Evolutionary conservation across 148 eudicot genomes (phyloP).

Genomic region (Suaeda aralocaspica): DNA sequence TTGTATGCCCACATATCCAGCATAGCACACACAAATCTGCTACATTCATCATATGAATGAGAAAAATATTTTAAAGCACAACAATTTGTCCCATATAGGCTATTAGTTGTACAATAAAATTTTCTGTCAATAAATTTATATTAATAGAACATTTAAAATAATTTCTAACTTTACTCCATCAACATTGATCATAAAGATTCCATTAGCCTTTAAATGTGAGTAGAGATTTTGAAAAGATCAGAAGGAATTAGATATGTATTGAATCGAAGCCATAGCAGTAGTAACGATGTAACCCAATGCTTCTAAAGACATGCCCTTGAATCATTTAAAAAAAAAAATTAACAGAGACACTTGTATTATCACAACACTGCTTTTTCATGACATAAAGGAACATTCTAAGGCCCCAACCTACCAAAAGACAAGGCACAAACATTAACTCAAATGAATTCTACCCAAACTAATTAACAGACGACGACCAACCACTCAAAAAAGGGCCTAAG

Average conservation of each 20-base stretch:
- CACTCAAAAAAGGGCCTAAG: neutral
- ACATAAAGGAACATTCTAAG: neutral
- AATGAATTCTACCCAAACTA: neutral
- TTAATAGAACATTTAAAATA: too few species aligned
- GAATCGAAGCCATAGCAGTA: neutral
- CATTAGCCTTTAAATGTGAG: neutral
- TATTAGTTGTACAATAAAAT: too few species aligned
- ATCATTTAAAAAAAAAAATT: neutral
- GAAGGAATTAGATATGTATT: neutral
- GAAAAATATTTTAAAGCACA: too few species aligned
- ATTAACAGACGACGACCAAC: neutral
- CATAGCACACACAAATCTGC: too few species aligned
- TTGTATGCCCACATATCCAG: too few species aligned
- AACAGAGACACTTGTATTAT: neutral
- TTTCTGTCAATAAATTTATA: too few species aligned
- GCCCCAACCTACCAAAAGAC: constrained; percentile 10
- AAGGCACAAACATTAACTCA: neutral
- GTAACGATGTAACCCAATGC: neutral
- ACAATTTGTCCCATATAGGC: too few species aligned
- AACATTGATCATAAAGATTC: neutral
- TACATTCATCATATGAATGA: too few species aligned
- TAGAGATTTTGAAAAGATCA: neutral
- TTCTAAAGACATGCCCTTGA: neutral
- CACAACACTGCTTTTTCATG: neutral
- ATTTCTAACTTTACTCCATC: neutral